Base-by-base conservation (phyloP, 2,329 filamentous ascomycete species). In the Colletotrichum godetiae region DNA sequence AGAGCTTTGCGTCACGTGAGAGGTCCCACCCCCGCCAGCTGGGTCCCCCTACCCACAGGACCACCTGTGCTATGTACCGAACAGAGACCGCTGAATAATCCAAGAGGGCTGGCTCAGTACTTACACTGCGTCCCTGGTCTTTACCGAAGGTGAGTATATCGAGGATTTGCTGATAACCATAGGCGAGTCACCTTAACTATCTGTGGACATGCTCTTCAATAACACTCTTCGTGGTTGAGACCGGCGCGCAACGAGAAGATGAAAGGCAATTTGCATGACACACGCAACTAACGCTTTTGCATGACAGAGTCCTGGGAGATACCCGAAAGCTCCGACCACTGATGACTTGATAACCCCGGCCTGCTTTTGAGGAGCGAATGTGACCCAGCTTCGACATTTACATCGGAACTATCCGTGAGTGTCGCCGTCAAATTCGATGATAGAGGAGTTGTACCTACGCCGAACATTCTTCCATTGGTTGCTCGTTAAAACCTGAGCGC, bases 311-410 rank as follows among this genome's bases (percentile, higher is more conserved):
- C 35, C 24, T 42, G 11, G 13, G 19, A 67, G 4, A 6, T 13
- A 57, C 12, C 52, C 13, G 52, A 29, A 13, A 24, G 62, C 62
- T 46, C 12, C 12, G 5, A n/a, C 62, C 33, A 42, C 52, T 5
- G 13, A 27, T 27, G 24, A 67, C 27, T 35, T 61, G 68, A 55
- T 46, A 22, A 29, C 35, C 68, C 68, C 55, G 46, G 63, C 42
- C 55, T 62, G 37, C 59, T 42, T 7, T 19, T 42, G 37, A 42
- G 19, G 15, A 42, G 15, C 15, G 37, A 19, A 42, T 42, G 37
- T 42, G 15, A 6, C 6, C 33, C 8, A 15, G 24, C 22, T n/a
- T 49, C 7, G 6, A 11, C 19, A 6, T 27, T 19, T 31, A 19
- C 10, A 31, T 42, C 3, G 37, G 6, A 19, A 42, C 13, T 19